phyloP scores from a whole-genome alignment of 805 yeast species.

The Ogataea degrootiae region DNA sequence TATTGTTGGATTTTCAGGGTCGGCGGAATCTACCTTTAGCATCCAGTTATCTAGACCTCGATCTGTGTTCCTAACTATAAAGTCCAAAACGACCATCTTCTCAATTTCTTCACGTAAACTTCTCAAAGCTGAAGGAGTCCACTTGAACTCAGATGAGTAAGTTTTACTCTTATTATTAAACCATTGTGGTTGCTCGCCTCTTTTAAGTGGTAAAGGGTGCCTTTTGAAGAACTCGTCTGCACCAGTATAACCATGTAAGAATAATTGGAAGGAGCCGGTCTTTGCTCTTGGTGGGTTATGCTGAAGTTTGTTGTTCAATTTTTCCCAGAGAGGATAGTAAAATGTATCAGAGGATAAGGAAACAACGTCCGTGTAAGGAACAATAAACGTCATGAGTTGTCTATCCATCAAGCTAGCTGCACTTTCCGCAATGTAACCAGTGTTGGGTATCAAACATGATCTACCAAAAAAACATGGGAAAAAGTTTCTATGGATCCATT shows the following conservation, averaged over 20 bases:
- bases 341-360: slow-evolving; percentile 43
- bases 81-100: slow-evolving; percentile 65
- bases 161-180: not conserved
- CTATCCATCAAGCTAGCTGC: slow-evolving; percentile 66
- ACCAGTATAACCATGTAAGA: slow-evolving; percentile 51
- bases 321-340: slow-evolving; percentile 49
- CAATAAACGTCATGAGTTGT: slow-evolving; percentile 53
- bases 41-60: slow-evolving; percentile 77
- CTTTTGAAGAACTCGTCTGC: slow-evolving; percentile 55
- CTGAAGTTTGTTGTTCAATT: slow-evolving; percentile 17
- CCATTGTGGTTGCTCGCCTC: not conserved
- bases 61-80: slow-evolving; percentile 71
- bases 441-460: slow-evolving; percentile 65
- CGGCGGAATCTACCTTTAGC: slow-evolving; percentile 50
- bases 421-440: slow-evolving; percentile 67
- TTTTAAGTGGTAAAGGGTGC: slow-evolving; percentile 46
- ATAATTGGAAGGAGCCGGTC: slow-evolving; percentile 65
- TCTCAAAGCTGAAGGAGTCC: slow-evolving; percentile 46
- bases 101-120: slow-evolving; percentile 61
- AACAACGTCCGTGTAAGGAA: slow-evolving; percentile 62
- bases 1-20: slow-evolving; percentile 32
- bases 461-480: slow-evolving; percentile 78
- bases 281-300: slow-evolving; percentile 36
- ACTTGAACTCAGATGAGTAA: slow-evolving; percentile 33
- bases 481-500: slow-evolving; percentile 70